Percentiles rank a stretch among this genome's conserved stretches.
Conservation (phyloP, 305 asterid species). For the Caryopteris hybrid region DNA sequence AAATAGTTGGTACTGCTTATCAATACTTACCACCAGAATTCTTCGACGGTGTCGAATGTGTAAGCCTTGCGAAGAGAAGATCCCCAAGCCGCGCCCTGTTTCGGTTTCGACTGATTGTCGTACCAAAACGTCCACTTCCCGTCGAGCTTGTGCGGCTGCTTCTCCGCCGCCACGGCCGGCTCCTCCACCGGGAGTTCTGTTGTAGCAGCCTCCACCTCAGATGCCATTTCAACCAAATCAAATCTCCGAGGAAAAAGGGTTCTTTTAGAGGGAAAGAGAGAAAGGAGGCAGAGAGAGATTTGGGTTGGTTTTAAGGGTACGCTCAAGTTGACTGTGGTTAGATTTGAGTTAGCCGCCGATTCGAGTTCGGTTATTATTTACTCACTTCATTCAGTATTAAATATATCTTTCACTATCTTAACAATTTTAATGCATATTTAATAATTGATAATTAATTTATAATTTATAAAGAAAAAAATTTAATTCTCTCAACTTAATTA, state of each 20-base stretch:
- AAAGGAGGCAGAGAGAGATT: neutral
- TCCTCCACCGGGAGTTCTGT: constrained; percentile 26
- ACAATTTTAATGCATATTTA: too few species aligned
- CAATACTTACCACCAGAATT: constrained; percentile 77
- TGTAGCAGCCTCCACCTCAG: constrained; percentile 37
- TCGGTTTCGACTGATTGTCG: constrained; percentile 70
- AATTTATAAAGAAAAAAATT: too few species aligned
- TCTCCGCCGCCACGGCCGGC: constrained; percentile 28
- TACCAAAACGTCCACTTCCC: constrained; percentile 88
- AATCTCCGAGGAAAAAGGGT: constrained; percentile 23
- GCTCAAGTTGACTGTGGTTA: constrained; percentile 8
- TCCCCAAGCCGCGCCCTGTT: constrained; percentile 87
- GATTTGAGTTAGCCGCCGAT: neutral
- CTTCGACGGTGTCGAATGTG: constrained; percentile 88
- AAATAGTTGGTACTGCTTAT: neutral
- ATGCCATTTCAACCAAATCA: constrained; percentile 44
- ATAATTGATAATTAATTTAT: too few species aligned
- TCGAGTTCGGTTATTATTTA: neutral
- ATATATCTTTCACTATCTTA: too few species aligned
- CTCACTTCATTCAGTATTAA: too few species aligned
- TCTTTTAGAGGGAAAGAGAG: constrained; percentile 6
- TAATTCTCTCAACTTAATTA: too few species aligned
- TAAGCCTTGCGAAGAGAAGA: constrained; percentile 54
- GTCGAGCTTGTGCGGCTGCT: constrained; percentile 63
- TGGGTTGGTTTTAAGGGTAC: neutral